Evolutionary conservation across 2,329 filamentous ascomycete species (phyloP), one percentile per base, ranked within the genome.

Genomic region (Alternaria sp.): DNA sequence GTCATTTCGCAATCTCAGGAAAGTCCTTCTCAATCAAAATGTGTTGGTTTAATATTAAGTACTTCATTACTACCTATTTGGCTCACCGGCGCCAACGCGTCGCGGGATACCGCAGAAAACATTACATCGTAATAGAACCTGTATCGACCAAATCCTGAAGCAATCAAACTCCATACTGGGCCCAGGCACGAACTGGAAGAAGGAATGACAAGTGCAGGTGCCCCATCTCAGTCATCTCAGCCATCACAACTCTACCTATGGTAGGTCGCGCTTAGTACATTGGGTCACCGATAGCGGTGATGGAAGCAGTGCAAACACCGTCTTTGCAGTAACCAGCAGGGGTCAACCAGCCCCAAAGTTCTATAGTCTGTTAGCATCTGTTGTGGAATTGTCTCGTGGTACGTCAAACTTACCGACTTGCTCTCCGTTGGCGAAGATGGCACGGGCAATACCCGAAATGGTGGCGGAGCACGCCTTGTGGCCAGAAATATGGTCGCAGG

Each of bases 281-380:
- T 28, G 59, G 59, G 37, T 61, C 59, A n/a, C 59, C 54, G 9
- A 61, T 1, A 20, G 54, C 59, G 45, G 5, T 33, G 33, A 61
- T 58, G 21, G 59, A 61, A 58, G 53, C 59, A 25, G 20, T 18
- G 14, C 59, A 61, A n/a, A 58, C 33, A 51, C 59, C 59, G 9
- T 57, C 21, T 11, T 58, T 55, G 33, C 59, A 61, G 46, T 58
- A 61, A 7, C 53, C 59, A 51, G 59, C 23, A 4, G 59, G 59
- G 6, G 59, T 61, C 20, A 61, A 15, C 59, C 59, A 61, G 11
- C 59, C 59, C 59, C 59, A 61, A 4, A 58, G 37, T 51, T 61
- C 59, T 61, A 12, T 3, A 11, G 4, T 20, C 4, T 11, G 33
- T 61, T 21, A 61, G 54, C 14, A 14, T 3, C 5, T 5, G 12